Percentiles rank a stretch among this genome's conserved stretches.
These are phyloP conservation scores for Calvatia gigantea DNA, from an alignment of 768 basidiomycete genomes.

Conservation along the genomic window DNA sequence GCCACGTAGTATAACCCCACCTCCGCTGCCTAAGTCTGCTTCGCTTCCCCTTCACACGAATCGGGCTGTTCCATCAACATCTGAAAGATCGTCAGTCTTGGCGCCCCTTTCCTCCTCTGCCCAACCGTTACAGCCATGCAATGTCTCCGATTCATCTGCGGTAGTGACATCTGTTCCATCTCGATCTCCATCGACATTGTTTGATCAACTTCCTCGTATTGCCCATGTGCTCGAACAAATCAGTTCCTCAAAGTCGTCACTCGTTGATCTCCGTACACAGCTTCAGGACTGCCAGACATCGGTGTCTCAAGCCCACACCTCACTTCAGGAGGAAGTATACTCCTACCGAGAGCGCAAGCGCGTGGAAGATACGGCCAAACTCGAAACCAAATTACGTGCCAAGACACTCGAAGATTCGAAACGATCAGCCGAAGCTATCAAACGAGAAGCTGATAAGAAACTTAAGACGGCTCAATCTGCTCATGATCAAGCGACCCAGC, in stretches of 20 bases:
- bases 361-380: conserved; percentile 74
- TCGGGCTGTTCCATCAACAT: conserved; percentile 31
- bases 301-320: conserved; percentile 56
- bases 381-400: conserved; percentile 78
- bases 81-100: conserved; percentile 27
- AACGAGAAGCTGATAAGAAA: conserved; percentile 86
- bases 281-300: conserved; percentile 56
- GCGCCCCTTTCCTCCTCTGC: conserved; percentile 24
- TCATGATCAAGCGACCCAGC: conserved; percentile 58
- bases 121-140: conserved; percentile 17
- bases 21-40: conserved; percentile 80
- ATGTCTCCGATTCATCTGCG: conserved; percentile 24
- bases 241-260: conserved; percentile 51
- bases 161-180: conserved; percentile 29
- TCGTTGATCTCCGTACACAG: conserved; percentile 68
- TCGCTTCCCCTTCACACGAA: conserved; percentile 74
- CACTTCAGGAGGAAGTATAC: conserved; percentile 72
- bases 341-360: conserved; percentile 71
- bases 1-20: conserved; percentile 69
- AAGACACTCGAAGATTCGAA: conserved; percentile 86
- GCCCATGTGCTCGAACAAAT: conserved; percentile 78
- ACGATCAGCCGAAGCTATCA: conserved; percentile 74
- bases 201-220: conserved; percentile 68
- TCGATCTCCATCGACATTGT: conserved; percentile 38
- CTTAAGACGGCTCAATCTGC: conserved; percentile 64